Evolutionary conservation across 768 basidiomycete genomes (phyloP).

Genomic region (Hypholoma fasciculare): DNA sequence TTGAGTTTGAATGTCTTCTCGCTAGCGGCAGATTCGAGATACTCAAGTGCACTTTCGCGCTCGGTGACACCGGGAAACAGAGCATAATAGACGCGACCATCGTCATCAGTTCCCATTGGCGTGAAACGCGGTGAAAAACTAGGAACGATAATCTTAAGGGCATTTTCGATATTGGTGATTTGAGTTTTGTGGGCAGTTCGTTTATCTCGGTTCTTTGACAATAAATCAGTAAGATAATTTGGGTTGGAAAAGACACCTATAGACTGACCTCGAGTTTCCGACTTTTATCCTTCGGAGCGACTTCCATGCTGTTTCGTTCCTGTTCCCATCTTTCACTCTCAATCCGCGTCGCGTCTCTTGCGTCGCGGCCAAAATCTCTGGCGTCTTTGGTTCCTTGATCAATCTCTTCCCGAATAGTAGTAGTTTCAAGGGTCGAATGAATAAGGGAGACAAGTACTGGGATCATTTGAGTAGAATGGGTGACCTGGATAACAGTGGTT

Average conservation of each 20-base stretch:
- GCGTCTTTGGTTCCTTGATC: slow-evolving; percentile 56
- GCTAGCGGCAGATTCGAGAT: slow-evolving; percentile 30
- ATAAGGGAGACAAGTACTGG: slow-evolving; percentile 66
- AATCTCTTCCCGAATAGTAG: slow-evolving; percentile 55
- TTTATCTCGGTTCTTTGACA: slow-evolving; percentile 40
- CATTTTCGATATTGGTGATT: slow-evolving; percentile 52
- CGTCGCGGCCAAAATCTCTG: slow-evolving; percentile 53
- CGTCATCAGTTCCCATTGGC: slow-evolving; percentile 66
- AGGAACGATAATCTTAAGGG: slow-evolving; percentile 47
- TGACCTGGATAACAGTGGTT: slow-evolving; percentile 22
- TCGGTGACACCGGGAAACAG: slow-evolving; percentile 61
- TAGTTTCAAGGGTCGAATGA: slow-evolving; percentile 45
- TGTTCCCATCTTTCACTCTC: slow-evolving; percentile 63
- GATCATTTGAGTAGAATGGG: slow-evolving; percentile 61
- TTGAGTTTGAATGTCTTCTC: slow-evolving; percentile 38
- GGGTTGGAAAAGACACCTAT: neutral
- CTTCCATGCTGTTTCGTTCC: slow-evolving; percentile 34
- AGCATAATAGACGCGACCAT: slow-evolving; percentile 69
- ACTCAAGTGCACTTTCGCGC: slow-evolving; percentile 49
- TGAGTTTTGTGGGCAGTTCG: slow-evolving; percentile 50
- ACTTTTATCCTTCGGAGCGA: slow-evolving; percentile 20
- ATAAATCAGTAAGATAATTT: neutral
- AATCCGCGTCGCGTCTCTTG: slow-evolving; percentile 50
- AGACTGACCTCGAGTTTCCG: slow-evolving; percentile 25
- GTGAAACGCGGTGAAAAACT: slow-evolving; percentile 53